Evolutionary conservation across 2,329 filamentous ascomycete genomes (phyloP), one percentile per base, ranked within the genome.

Genomic region (Beauveria pseudobassiana): DNA sequence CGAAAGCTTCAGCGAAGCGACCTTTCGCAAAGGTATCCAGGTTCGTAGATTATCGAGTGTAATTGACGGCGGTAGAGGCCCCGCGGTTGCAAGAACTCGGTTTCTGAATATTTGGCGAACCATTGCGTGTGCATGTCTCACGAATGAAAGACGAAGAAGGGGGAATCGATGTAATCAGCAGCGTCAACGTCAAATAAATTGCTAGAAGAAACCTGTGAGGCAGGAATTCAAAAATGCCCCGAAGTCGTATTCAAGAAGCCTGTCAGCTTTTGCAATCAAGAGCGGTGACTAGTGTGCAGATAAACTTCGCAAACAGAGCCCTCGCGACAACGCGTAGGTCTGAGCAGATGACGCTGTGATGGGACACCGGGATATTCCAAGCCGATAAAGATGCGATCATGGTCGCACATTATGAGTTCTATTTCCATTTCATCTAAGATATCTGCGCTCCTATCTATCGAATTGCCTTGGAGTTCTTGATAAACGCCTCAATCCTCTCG

Each of bases 401-500:
- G 20, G 1, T 26, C 12, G 16, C 1, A 20, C 4, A 40, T n/a
- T 3, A 20, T 8, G 7, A 40, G 2, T 40, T 49, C 16, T 24
- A 49, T 26, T 56, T 58, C 8, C 22, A 40, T 40, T 6, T 16
- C 0, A 38, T 2, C 5, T 38, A 16, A 16, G 16, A 16, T 1
- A 16, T 0, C 5, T 16, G 34, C 14, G 5, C 34, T 38, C 16
- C 34, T 20, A 26, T 65, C 67, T 78, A 82, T 70, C 79, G 75
- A 62, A 84, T 77, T 38, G 75, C 74, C 73, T 95, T 95, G 0
- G 87, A 90, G 42, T 86, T 85, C 71, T 84, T 82, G 46, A 98
- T 80, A 74, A 99, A 99, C 4, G 82, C 84, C 65, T 80, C 79
- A 67, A 99, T 98, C 77, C 89, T 96, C 20, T 85, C 83, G 62